Evolutionary conservation across 495 filamentous ascomycete species (phyloP), one percentile per base, ranked within the genome.

Genomic region (Annulohypoxylon stygium): DNA sequence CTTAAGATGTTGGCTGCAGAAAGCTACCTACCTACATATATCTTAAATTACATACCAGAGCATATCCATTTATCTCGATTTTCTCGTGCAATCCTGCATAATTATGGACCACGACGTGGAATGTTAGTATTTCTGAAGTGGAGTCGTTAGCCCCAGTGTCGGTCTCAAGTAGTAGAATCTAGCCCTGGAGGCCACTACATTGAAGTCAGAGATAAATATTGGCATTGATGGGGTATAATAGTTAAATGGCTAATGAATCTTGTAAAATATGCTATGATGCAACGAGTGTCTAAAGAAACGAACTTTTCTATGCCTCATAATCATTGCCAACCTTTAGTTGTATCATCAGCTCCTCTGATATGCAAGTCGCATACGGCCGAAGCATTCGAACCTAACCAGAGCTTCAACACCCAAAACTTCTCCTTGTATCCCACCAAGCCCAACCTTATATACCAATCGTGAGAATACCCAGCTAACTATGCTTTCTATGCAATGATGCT

Each of bases 251-350:
- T 25, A 43, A 61, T 16, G 4, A 55, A 45, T 48, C 10, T 54
- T 37, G 14, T 39, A 34, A 61, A 59, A 39, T 61, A 30, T 54
- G 64, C 2, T 71, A 61, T 47, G 43, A 36, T 30, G 33, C 23
- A 73, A 65, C 26, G 51, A 63, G 53, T 68, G 47, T 64, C 43
- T 64, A 68, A 18, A 73, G 70, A 73, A 73, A n/a, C 36, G 51
- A 59, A 63, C 0, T 64, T 67, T 68, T 68, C 51, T 68, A 41
- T 73, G 59, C 16, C 53, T 65, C 53, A 41, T 67, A 23, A 39
- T 23, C 62, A 67, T 58, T 39, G 5, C 34, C 41, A 73, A 64
- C n/a, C 23, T 59, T 4, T 3, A 30, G 30, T 30, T 25, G 64
- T 60, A 7, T 12, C 51, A 58, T 51, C 58, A 60, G 26, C 26